These are phyloP conservation scores for Scheffersomyces spartinae DNA, from an alignment of 805 yeast genomes.

Conservation along the genomic window DNA sequence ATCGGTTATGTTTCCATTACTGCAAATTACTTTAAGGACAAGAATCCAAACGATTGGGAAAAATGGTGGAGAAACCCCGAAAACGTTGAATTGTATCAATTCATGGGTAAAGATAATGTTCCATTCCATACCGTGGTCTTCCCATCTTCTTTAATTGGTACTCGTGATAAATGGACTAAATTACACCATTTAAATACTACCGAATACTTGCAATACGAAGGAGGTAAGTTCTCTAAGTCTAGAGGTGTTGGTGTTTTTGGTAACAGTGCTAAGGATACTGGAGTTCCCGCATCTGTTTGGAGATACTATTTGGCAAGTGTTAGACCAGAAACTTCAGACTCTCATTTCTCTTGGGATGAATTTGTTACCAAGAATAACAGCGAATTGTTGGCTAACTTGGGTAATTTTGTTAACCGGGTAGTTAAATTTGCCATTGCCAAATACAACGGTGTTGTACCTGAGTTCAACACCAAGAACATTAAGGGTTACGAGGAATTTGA, in stretches of 20 bases:
- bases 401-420: slow-evolving; percentile 92
- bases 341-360: slow-evolving; percentile 96
- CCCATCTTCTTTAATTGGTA: slow-evolving; percentile 89
- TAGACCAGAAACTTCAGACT: slow-evolving; percentile 92
- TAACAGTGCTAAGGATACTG: slow-evolving; percentile 90
- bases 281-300: slow-evolving; percentile 90
- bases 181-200: slow-evolving; percentile 87
- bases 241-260: slow-evolving; percentile 98
- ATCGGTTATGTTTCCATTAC: slow-evolving; percentile 96
- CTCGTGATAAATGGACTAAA: slow-evolving; percentile 81
- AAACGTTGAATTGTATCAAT: slow-evolving; percentile 79
- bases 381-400: slow-evolving; percentile 89
- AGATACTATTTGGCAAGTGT: slow-evolving; percentile 87
- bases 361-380: slow-evolving; percentile 89
- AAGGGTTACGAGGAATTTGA: slow-evolving; percentile 35
- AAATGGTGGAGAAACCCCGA: slow-evolving; percentile 96
- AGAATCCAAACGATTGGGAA: slow-evolving; percentile 44
- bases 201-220: slow-evolving; percentile 94
- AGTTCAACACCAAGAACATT: slow-evolving; percentile 36
- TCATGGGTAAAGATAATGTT: slow-evolving; percentile 99
- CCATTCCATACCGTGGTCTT: slow-evolving; percentile 98
- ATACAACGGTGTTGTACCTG: slow-evolving; percentile 83
- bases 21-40: slow-evolving; percentile 65
- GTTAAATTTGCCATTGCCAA: slow-evolving; percentile 84
- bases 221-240: slow-evolving; percentile 97